Conservation (phyloP, 768 basidiomycete species). For the Agrocybe praecox region DNA sequence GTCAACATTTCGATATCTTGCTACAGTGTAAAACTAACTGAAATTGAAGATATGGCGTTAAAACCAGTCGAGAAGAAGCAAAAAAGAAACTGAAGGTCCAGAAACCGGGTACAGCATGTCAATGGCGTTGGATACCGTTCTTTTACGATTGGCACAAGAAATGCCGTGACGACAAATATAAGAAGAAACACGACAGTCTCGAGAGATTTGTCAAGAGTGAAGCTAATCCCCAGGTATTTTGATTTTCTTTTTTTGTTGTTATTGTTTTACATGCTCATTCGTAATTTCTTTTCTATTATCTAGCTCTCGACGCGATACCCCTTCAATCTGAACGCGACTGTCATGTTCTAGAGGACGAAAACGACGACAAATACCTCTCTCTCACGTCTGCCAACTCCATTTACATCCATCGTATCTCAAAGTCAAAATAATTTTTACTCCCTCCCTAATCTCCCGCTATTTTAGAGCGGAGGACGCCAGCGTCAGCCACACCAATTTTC, state of each 20-base stretch:
- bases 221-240: background rate
- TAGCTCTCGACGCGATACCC: background rate
- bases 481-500: no score
- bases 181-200: no score
- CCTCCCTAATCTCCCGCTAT: no score
- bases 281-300: background rate
- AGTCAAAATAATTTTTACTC: no score
- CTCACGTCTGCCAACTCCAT: no score
- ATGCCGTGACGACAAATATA: background rate
- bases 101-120: background rate
- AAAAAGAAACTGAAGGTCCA: background rate
- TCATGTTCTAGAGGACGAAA: background rate
- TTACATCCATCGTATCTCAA: no score
- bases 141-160: background rate
- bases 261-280: background rate
- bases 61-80: background rate
- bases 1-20: background rate
- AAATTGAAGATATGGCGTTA: background rate
- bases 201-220: background rate
- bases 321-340: background rate
- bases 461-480: no score
- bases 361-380: no score
- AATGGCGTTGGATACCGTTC: background rate
- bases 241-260: background rate
- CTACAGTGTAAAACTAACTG: background rate